Conservation (phyloP, 495 filamentous ascomycete genomes). For the Penicillium riverlandense region DNA sequence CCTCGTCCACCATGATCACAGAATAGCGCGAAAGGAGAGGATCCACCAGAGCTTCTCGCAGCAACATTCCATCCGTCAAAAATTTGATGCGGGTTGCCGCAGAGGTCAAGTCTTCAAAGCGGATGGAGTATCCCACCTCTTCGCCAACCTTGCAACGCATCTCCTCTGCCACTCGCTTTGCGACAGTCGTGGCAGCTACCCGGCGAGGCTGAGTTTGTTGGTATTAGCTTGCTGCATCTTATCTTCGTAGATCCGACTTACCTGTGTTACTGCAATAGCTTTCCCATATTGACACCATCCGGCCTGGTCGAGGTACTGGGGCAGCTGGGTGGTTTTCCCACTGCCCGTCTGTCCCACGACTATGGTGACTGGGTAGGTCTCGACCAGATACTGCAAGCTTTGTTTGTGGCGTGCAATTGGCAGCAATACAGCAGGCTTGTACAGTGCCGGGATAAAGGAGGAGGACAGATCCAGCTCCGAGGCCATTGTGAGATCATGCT, state of each 20-base stretch:
- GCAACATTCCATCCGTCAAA: conserved; percentile 88
- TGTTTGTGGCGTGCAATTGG: conserved; percentile 73
- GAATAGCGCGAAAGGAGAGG: conserved; percentile 89
- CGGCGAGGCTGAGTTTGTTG: conserved; percentile 61
- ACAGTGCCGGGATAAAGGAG: conserved; percentile 65
- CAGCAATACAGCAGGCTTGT: conserved; percentile 69
- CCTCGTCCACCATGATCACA: conserved; percentile 98
- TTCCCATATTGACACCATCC: conserved; percentile 86
- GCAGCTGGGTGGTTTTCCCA: conserved; percentile 85
- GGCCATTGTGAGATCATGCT: conserved; percentile 20
- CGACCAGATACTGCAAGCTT: conserved; percentile 66
- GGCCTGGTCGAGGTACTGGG: conserved; percentile 78
- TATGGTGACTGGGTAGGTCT: conserved; percentile 72
- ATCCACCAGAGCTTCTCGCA: conserved; percentile 90
- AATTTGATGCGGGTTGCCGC: conserved; percentile 88
- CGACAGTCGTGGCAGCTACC: conserved; percentile 90
- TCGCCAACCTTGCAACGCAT: conserved; percentile 86
- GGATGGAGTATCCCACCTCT: conserved; percentile 93
- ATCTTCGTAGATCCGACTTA: conserved; percentile 30
- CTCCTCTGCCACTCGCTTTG: conserved; percentile 85
- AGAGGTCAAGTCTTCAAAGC: conserved; percentile 95
- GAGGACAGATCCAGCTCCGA: conserved; percentile 50
- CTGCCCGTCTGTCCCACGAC: conserved; percentile 88
- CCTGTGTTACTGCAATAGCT: conserved; percentile 84
- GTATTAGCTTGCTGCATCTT: conserved; percentile 9